A percentile compares a stretch with the other conserved stretches of the same genome.
Evolutionary conservation across 129 eudicot genomes (phyloP).

Genomic region (Flaveria bidentis): DNA sequence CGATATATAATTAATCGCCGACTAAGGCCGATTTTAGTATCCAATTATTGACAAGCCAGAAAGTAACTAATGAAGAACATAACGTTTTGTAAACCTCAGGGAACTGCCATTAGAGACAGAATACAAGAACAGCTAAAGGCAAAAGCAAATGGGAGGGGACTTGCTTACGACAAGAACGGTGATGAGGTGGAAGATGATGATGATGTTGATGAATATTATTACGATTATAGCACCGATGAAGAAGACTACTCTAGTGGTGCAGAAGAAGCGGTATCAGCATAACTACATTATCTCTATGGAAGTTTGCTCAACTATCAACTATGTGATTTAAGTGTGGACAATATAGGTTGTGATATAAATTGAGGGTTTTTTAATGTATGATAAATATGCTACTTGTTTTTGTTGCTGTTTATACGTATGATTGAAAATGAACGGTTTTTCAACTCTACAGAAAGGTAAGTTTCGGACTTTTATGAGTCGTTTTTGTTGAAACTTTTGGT

Average conservation of each 20-base stretch:
- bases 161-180: conserved; percentile 40
- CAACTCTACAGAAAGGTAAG: background rate
- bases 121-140: conserved; percentile 76
- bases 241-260: conserved; percentile 53
- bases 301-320: conserved; percentile 10
- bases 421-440: background rate
- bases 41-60: background rate
- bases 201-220: conserved; percentile 51
- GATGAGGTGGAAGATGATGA: conserved; percentile 39
- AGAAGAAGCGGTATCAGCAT: conserved; percentile 24
- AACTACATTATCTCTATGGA: background rate
- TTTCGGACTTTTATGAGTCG: background rate
- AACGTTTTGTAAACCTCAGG: conserved; percentile 40
- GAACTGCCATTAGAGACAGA: conserved; percentile 85
- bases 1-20: too few relatives aligned
- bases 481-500: background rate
- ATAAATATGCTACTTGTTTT: conserved; percentile 22
- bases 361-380: conserved; percentile 19
- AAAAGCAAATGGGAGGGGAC: conserved; percentile 38
- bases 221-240: conserved; percentile 54
- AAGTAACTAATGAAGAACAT: background rate
- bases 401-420: conserved; percentile 17
- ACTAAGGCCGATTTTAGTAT: too few relatives aligned
- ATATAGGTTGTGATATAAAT: conserved; percentile 35
- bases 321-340: conserved; percentile 22